Evolutionary conservation across 768 basidiomycete genomes (phyloP).

Genomic region (Artomyces pyxidatus): DNA sequence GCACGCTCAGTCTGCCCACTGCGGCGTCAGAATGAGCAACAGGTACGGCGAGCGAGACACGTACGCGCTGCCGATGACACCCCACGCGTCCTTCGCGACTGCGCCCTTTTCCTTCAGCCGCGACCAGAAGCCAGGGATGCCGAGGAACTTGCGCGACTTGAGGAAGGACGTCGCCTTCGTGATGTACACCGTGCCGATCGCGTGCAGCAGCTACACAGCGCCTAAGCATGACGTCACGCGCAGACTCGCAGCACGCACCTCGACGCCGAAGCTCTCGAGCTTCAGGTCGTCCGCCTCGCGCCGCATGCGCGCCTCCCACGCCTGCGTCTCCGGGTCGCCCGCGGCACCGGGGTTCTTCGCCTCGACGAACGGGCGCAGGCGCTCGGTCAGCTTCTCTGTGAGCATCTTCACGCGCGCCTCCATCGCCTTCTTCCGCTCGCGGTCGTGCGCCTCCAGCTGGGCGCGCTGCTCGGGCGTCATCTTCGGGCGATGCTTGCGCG

Average conservation of each 20-base stretch:
- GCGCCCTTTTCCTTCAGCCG: slow-evolving; percentile 91
- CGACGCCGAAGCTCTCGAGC: slow-evolving; percentile 94
- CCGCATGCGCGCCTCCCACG: slow-evolving; percentile 69
- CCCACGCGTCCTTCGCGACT: slow-evolving; percentile 94
- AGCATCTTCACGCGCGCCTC: slow-evolving; percentile 69
- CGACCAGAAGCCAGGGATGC: slow-evolving; percentile 88
- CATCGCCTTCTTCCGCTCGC: slow-evolving; percentile 71
- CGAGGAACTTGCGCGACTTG: slow-evolving; percentile 87
- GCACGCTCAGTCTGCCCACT: slow-evolving; percentile 53
- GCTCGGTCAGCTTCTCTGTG: slow-evolving; percentile 72
- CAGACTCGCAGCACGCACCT: slow-evolving; percentile 40
- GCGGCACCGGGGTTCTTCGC: slow-evolving; percentile 75
- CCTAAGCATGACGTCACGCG: not conserved
- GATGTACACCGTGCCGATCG: slow-evolving; percentile 87
- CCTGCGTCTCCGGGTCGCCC: slow-evolving; percentile 75
- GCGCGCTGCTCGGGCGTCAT: slow-evolving; percentile 77
- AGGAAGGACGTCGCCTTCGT: slow-evolving; percentile 88
- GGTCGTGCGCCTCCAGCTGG: slow-evolving; percentile 76
- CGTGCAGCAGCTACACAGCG: slow-evolving; percentile 61
- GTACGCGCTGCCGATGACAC: slow-evolving; percentile 91
- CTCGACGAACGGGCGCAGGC: slow-evolving; percentile 85
- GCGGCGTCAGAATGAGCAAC: not conserved
- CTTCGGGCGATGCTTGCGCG: slow-evolving; percentile 36
- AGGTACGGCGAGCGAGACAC: slow-evolving; percentile 24
- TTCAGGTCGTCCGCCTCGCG: slow-evolving; percentile 92